Base-by-base conservation (phyloP, 208 protist species). In the Trypanosoma platydactyli region DNA sequence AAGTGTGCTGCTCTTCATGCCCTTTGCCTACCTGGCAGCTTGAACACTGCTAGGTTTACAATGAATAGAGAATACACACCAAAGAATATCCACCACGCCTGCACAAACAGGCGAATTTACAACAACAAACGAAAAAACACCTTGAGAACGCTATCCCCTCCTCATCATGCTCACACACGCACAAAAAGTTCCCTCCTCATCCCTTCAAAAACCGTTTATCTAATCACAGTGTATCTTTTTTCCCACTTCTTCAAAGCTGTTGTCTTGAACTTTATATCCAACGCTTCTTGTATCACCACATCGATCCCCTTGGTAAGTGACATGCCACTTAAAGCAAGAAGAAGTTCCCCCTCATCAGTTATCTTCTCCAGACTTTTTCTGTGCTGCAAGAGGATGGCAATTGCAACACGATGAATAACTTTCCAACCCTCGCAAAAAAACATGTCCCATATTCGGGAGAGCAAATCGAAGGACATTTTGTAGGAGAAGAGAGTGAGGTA, bases 341-440 rank as follows among this genome's bases (percentile, higher is more conserved):
- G 60, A 46, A 94, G 12, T 5, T 91, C 81, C 0, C 58, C 61
- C 50, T 95, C 88, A 5, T 78, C 64, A 4, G 22, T 65, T 49
- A 71, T 54, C 0, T 42, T 24, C 15, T 92, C 57, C 24, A 97
- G 46, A 16, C 58, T 64, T 46, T 64, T 53, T 62, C 81, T 55
- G 24, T 94, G 79, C 3, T 92, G 59, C 45, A 84, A 76, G 29
- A 97, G 61, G n/a, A 97, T 69, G 27, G 83, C 77, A 16, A 97
- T 68, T 1, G 88, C 88, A 20, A 95, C 65, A 45, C 92, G 89
- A 68, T 83, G 92, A 20, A 97, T 88, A 41, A 88, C 75, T 64
- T 97, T 97, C 89, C 92, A 97, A 30, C 92, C 92, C 69, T 97
- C 92, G 61, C 84, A 94, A 64, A 97, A 59, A 68, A 97, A 97